Base-by-base conservation (phyloP, 441 rosid genomes). In the Adansonia madagascariensis region DNA sequence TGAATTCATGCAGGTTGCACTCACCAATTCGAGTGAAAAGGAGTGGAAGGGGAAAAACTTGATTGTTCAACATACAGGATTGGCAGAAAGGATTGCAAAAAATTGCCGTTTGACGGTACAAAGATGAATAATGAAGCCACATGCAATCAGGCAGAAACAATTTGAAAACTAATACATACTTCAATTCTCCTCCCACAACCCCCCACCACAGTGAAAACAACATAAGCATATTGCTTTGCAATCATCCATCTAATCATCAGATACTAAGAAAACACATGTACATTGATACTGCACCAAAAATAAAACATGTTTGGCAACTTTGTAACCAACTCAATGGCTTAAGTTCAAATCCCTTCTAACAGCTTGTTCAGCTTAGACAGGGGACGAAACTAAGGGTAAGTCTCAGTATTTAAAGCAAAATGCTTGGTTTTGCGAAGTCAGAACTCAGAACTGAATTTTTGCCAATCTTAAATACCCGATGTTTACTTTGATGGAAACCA, bases 181-280 rank as follows among this genome's bases (percentile, higher is more conserved):
- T 43, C 3, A 66, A 18, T 64, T 64, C 69, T n/a, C 69, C 52
- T 41, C 52, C 70, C 52, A 43, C 49, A 64, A n/a, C 24, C 6
- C 49, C 68, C 47, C 11, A 35, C 22, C 24, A 64, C 22, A 64
- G n/a, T 0, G 49, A 39, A 39, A 39, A 39, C 10, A 24, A 35
- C 22, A 35, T 8, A 65, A 41, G 3, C 41, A 1, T 35, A 63
- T 61, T 14, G 9, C 3, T 12, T 8, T 61, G 3, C n/a, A 0
- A 31, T 61, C 43, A 61, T 27, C 66, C 11, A 61, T 3, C 8
- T 61, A 27, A 63, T 63, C 46, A 63, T 35, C 2, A 15, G 5
- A 0, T 31, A 7, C 67, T 6, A 31, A 61, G 43, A 61, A 14
- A 27, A 35, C 46, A 31, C 10, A 15, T 15, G 5, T 15, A 35